Evolutionary conservation across 768 basidiomycete species (phyloP).

Genomic region (Punctularia strigosozonata): DNA sequence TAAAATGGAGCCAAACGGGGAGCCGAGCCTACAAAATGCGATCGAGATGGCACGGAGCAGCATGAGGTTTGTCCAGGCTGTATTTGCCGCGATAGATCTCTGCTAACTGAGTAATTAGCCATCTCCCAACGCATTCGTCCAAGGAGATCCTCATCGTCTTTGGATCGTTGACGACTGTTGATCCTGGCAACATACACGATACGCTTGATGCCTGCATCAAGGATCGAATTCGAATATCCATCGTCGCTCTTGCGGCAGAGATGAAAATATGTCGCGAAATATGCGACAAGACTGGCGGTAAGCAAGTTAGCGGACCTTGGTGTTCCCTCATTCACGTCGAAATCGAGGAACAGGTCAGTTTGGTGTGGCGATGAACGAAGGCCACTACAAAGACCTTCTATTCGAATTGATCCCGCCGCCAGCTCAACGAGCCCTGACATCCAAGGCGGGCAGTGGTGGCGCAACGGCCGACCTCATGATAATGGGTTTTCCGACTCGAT

Average conservation of each 20-base stretch:
- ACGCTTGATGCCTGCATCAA: slow-evolving; percentile 78
- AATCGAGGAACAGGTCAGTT: slow-evolving; percentile 57
- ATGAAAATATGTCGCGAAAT: slow-evolving; percentile 96
- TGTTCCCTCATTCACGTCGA: no score
- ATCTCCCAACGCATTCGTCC: slow-evolving; percentile 95
- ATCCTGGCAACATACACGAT: slow-evolving; percentile 93
- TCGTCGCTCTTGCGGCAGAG: slow-evolving; percentile 92
- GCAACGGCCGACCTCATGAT: slow-evolving; percentile 87
- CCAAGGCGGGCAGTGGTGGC: slow-evolving; percentile 30
- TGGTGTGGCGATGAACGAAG: slow-evolving; percentile 97
- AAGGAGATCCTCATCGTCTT: slow-evolving; percentile 91
- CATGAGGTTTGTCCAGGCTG: slow-evolving; percentile 54
- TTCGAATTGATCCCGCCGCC: slow-evolving; percentile 96
- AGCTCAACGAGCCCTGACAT: slow-evolving; percentile 52
- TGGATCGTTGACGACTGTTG: slow-evolving; percentile 92
- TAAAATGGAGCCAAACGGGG: slow-evolving; percentile 81
- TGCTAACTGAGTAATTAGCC: slow-evolving; percentile 39
- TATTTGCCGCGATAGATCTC: neutral
- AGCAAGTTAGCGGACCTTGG: no score
- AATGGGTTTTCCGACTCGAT: slow-evolving; percentile 96
- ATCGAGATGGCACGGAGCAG: slow-evolving; percentile 93
- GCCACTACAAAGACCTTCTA: slow-evolving; percentile 89
- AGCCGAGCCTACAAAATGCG: slow-evolving; percentile 93
- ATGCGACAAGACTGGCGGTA: slow-evolving; percentile 87
- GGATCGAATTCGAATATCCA: slow-evolving; percentile 80